A percentile compares a stretch with the other conserved stretches of the same genome.
Evolutionary conservation across 2,329 filamentous ascomycete genomes (phyloP).

Genomic region (Botrytis byssoidea): DNA sequence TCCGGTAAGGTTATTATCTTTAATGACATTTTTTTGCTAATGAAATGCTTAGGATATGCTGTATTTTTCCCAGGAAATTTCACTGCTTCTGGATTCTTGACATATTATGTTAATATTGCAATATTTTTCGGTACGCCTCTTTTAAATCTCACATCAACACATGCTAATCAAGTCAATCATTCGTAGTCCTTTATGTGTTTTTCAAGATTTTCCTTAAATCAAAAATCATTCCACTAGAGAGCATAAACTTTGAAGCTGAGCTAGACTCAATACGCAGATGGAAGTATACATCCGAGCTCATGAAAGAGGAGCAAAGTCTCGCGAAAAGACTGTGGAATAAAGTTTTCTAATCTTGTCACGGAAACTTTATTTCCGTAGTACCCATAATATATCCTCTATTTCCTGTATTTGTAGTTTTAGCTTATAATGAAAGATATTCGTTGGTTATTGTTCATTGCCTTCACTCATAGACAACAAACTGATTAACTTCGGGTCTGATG

Average conservation of each 20-base stretch:
- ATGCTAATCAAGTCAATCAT: background rate
- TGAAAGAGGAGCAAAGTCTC: background rate
- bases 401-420: background rate
- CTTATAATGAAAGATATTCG: background rate
- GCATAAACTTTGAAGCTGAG: conserved; percentile 1
- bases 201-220: conserved; percentile 15
- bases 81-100: conserved; percentile 56
- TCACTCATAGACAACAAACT: background rate
- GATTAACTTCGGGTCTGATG: background rate
- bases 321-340: conserved; percentile 3
- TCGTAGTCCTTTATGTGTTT: conserved; percentile 23
- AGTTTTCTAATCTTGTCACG: background rate
- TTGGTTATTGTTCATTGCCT: background rate
- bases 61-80: conserved; percentile 44
- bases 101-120: conserved; percentile 63
- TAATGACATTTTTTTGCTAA: conserved; percentile 9
- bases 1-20: conserved; percentile 38
- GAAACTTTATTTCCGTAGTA: background rate
- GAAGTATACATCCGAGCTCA: conserved; percentile 2
- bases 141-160: too few species aligned
- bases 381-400: background rate
- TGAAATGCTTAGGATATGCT: background rate
- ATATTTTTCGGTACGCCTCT: conserved; percentile 46
- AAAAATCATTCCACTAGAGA: conserved; percentile 15
- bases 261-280: background rate